Base-by-base conservation (phyloP, 148 eudicot species). In the Cornus kousa region DNA sequence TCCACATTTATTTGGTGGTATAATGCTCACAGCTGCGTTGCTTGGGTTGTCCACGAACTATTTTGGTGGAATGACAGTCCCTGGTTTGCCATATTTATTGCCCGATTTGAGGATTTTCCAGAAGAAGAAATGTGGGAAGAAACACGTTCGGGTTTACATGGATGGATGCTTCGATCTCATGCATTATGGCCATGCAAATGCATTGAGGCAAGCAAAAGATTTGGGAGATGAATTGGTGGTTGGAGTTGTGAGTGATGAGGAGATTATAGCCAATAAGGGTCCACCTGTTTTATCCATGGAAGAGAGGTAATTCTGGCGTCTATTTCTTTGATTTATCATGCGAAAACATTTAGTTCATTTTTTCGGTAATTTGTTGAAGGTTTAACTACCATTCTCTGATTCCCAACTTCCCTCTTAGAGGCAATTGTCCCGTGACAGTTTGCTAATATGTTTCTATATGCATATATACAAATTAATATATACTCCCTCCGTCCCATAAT, bases 101-200 rank as follows among this genome's bases (percentile, higher is more conserved):
- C 93, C 96, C 46, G 88, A 89, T 78, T 85, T 89, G 71, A 83
- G 90, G 39, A 83, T 87, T 77, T 85, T 91, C 74, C 90, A 90
- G 75, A 90, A 90, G 85, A 87, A 83, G 71, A 87, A 85, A 72
- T 79, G 66, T 57, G 82, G 79, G 35, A 92, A 89, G 84, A 96
- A 90, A 77, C 90, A 86, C 9, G 80, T 90, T 60, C 87, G 98
- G 75, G 99, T 96, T 55, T 96, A 92, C 76, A 93, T 96, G 97
- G 99, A 96, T 86, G 99, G 99, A 32, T 96, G 99, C 78, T 96
- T 93, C 81, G 99, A 96, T 88, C 86, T 96, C 67, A 96, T 96
- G 99, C 99, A 96, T 81, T 96, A 93, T 50, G 99, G 99, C 40
- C 99, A 96, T 86, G 98, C 98, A 16, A 96, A 96, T 89, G 99